Conservation (phyloP, 163 green algal genomes). For the Chlamydomonas reinhardtii region DNA sequence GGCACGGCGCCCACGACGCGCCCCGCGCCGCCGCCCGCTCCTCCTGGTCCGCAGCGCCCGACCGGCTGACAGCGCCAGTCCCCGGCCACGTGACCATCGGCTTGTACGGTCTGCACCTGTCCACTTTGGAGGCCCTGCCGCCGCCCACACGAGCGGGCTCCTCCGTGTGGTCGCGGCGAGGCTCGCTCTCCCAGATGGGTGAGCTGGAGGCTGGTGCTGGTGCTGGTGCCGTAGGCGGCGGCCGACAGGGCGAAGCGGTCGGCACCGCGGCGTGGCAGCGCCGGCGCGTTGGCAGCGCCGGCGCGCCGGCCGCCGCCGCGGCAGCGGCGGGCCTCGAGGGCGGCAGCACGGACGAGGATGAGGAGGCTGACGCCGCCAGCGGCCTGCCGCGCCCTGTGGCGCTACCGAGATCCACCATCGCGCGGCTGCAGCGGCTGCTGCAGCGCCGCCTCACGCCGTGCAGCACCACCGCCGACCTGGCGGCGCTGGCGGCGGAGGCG, state of each 20-base stretch:
- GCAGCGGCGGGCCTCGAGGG: too few species aligned
- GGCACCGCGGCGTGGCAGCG: too few species aligned
- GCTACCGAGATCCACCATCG: background rate
- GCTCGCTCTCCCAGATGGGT: too few species aligned
- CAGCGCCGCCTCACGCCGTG: background rate
- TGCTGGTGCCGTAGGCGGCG: too few species aligned
- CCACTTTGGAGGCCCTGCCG: background rate
- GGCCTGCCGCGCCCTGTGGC: background rate
- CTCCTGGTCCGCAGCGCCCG: too few species aligned
- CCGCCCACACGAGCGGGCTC: background rate
- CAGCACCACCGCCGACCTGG: constrained; percentile 21
- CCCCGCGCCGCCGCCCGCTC: background rate
- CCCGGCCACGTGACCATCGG: constrained; percentile 8
- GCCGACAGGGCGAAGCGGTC: too few species aligned
- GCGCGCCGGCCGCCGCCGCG: too few species aligned
- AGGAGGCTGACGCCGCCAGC: background rate
- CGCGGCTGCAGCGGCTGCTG: constrained; percentile 11
- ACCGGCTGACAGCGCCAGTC: too few species aligned
- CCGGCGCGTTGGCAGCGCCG: too few species aligned
- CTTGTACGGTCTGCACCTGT: constrained; percentile 11
- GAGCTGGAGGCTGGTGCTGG: too few species aligned
- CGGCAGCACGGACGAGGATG: background rate
- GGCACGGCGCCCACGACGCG: background rate
- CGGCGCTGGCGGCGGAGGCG: background rate
- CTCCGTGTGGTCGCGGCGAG: too few species aligned